Evolutionary conservation across 805 yeast species (phyloP), one percentile per base, ranked within the genome.

Genomic region (Kodamaea kakaduensis): DNA sequence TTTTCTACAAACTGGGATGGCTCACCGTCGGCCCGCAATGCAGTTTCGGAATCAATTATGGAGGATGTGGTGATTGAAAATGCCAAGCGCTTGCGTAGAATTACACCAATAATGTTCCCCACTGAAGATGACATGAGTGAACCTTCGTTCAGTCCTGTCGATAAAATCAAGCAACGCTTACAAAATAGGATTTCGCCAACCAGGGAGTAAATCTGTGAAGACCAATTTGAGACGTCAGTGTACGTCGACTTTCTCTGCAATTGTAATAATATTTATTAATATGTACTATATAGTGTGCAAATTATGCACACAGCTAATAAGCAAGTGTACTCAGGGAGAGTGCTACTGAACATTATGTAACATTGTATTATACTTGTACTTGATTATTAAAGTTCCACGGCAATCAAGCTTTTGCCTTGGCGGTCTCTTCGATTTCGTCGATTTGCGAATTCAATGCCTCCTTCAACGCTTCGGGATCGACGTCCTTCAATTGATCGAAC

Each of bases 31-130:
- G 17, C 30, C 13, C 17, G 32, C 22, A 32, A 31, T 16, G 21
- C 36, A 12, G 8, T 34, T 9, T 31, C 42, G 14, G 6, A 32
- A 9, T 30, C 41, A 5, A 27, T 25, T 18, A 20, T 29, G 5
- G 45, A 44, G n/a, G 43, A 42, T 18, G 42, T 48, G 6, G 32
- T 38, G 1, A 46, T 58, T 8, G 68, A 58, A 25, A 59, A 58
- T 3, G 70, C 69, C 2, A 66, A 63, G 40, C 43, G 43, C 16
- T 41, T 61, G 25, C 48, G 61, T 31, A 44, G 50, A 34, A 64
- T 65, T 22, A 57, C 58, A 9, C 71, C 71, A 2, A 58, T 66
- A 5, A 48, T 51, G 33, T 47, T 65, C 5, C 71, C 70, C 1
- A 48, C 49, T 7, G 60, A 56, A 9, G 57, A 53, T 9, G 55